Evolutionary conservation across 192 early-diverging fungal genomes (phyloP), one percentile per base, ranked within the genome.

Genomic region (Powellomyces hirtus): DNA sequence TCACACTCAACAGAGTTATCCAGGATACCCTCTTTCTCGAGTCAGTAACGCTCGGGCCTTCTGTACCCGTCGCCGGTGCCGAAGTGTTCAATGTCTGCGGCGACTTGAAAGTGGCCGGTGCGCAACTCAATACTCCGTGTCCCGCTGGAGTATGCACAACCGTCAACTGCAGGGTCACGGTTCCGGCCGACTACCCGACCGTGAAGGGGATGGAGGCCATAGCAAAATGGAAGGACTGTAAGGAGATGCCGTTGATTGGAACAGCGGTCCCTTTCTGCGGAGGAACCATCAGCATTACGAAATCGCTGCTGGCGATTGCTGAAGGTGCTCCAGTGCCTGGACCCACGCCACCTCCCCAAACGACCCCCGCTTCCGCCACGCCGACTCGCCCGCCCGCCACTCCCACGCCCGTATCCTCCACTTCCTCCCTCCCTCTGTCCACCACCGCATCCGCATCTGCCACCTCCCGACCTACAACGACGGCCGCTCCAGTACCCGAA

Each of bases 11-110:
- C 8, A n/a, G 56, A 5, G 34, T 20, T 10, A 58, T 58, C 56
- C n/a, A 35, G 10, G 18, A 58, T 27, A 58, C 56, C 10, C 56
- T 58, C 27, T 58, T 58, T 58, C 31, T 58, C 56, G 56, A 58
- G 18, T 58, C 56, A n/a, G 30, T 58, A 0, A 58, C 56, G 13
- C 22, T 58, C 56, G 20, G 7, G 7, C 31, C 56, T n/a, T 20
- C 56, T 7, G 56, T 33, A 30, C 18, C 22, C 7, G 20, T 58
- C 56, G 11, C 35, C 27, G 34, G 20, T 58, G 29, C 31, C 22
- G 30, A n/a, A n/a, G 7, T 20, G 20, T 6, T 35, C 8, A 26
- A n/a, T 5, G 29, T 30, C 18, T 58, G 31, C 34, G 56, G 35
- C n/a, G 30, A 36, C 27, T n/a, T 58, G 35, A 27, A 20, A 30